Conservation (phyloP, 2,329 filamentous ascomycete genomes). For the Phialemoniopsis sp. region DNA sequence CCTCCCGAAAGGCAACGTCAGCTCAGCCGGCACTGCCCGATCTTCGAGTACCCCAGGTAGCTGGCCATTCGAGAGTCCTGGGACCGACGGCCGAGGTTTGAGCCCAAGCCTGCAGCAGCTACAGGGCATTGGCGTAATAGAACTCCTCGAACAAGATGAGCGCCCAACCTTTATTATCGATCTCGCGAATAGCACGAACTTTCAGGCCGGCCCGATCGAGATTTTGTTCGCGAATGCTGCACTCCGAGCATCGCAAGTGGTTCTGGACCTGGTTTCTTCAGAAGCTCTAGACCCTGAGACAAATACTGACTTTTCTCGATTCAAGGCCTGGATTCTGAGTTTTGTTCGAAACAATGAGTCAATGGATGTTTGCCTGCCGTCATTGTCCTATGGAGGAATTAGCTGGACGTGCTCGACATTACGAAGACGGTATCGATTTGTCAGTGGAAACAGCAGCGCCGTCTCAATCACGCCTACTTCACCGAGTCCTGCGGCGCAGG, state of each 20-base stretch:
- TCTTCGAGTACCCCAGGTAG: constrained; percentile 49
- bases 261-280: constrained; percentile 53
- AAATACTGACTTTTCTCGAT: constrained; percentile 50
- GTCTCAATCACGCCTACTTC: constrained; percentile 32
- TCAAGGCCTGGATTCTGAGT: constrained; percentile 66
- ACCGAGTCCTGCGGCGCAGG: constrained; percentile 29
- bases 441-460: constrained; percentile 50
- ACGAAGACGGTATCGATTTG: constrained; percentile 62
- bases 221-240: constrained; percentile 67
- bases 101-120: constrained; percentile 51
- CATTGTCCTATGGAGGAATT: constrained; percentile 58
- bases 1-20: constrained; percentile 49
- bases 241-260: constrained; percentile 50
- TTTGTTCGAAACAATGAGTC: constrained; percentile 47
- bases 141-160: constrained; percentile 72
- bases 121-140: constrained; percentile 62
- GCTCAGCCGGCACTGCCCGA: constrained; percentile 38
- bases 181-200: constrained; percentile 53
- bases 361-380: constrained; percentile 45
- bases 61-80: constrained; percentile 46
- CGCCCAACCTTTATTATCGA: constrained; percentile 76
- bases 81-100: constrained; percentile 37
- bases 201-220: constrained; percentile 47
- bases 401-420: constrained; percentile 70
- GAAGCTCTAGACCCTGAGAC: constrained; percentile 37